phyloP scores from a whole-genome alignment of 2,329 filamentous ascomycete genomes.

The Colletotrichum graminicola region DNA sequence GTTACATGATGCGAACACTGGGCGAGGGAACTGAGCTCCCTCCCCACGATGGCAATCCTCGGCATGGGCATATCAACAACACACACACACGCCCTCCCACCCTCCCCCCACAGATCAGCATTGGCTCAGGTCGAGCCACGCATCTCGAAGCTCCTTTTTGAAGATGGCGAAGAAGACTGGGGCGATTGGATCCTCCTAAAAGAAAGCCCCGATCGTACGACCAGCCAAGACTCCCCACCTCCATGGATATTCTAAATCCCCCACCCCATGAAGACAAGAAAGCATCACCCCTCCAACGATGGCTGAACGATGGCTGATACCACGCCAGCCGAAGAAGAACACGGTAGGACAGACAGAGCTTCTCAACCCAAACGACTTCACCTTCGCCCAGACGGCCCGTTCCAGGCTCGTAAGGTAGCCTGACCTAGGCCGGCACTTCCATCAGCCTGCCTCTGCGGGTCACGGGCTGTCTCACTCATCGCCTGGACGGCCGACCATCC shows the following conservation, averaged over 20 bases:
- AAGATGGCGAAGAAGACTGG: slow-evolving; percentile 1
- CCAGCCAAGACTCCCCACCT: background rate
- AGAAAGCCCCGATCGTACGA: background rate
- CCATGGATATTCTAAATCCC: background rate
- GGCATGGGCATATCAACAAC: background rate
- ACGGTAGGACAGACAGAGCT: background rate
- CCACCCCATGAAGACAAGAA: slow-evolving; percentile 1
- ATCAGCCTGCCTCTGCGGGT: slow-evolving; percentile 1
- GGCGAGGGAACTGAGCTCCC: background rate
- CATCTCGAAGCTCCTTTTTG: slow-evolving; percentile 5
- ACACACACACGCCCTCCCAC: background rate
- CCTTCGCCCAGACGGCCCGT: background rate
- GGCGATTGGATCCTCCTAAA: slow-evolving; percentile 2
- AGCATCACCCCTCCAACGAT: background rate
- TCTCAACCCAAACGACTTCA: background rate
- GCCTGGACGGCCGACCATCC: background rate
- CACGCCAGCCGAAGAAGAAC: background rate
- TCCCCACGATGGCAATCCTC: background rate
- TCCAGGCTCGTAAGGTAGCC: background rate
- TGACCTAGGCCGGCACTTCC: background rate
- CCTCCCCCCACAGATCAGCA: background rate
- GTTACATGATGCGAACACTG: slow-evolving; percentile 6
- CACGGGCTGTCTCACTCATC: background rate
- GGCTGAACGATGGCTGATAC: background rate
- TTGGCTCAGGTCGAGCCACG: background rate